Evolutionary conservation across 2,329 filamentous ascomycete genomes (phyloP), one percentile per base, ranked within the genome.

Genomic region (Lasiodiplodia hormozganensis): DNA sequence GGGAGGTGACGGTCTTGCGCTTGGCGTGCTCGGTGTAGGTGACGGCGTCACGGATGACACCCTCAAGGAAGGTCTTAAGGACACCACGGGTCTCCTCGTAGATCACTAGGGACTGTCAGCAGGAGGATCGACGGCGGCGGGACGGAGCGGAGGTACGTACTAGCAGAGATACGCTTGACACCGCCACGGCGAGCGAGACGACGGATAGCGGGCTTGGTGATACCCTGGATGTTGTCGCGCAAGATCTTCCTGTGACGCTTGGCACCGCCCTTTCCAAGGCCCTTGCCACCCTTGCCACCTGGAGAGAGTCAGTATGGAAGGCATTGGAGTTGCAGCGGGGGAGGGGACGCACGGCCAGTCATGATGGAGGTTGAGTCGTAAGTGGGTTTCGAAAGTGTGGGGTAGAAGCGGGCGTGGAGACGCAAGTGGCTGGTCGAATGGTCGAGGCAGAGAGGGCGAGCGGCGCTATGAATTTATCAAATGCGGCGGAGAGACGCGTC

Each of bases 21-120:
- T 92, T 92, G 83, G 90, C 90, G 84, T 92, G 90, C 85, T 92
- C 90, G 68, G 90, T 92, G 85, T 92, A 92, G 78, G 90, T 92
- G 83, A 92, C 90, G 72, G 90, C 90, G 73, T 92, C 90, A 81
- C 90, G 90, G 77, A 92, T 92, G 81, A 92, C 90, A 77, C 87
- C 86, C 84, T 92, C 90, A 73, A 92, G 88, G 88, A 92, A 92
- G 74, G 89, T 90, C 87, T 92, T 92, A 77, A 92, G 88, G 72
- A 92, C 90, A 86, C 89, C 89, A 74, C 90, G 90, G 72, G 90
- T 92, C 85, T 92, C 90, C 82, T 92, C 90, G 86, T 92, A 92
- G 83, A 92, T 92, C 89, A 92, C 86, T 87, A 70, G 14, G 68
- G 52, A 12, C 43, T 67, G 74, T 81, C 73, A 81, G 73, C 57